Conservation (phyloP, 257 asterid genomes). For the Nicotiana benthamiana region DNA sequence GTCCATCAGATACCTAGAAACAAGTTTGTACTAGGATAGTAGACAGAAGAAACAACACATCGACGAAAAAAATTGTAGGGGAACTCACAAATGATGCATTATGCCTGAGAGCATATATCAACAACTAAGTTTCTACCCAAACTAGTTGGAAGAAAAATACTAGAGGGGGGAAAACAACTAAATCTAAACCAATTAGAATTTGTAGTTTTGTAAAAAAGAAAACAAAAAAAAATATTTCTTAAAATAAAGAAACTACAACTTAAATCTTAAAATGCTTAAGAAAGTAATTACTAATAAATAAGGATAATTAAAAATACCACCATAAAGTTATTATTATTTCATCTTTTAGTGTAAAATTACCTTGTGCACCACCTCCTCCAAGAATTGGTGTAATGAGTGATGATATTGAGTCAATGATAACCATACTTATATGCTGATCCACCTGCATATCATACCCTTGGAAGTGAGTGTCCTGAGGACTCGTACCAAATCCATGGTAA, state of each 20-base stretch:
- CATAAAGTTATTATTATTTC: neutral
- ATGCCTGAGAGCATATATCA: neutral
- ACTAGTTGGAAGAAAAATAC: neutral
- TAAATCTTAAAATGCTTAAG: neutral
- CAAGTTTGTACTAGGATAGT: neutral
- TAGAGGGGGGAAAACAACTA: neutral
- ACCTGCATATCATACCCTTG: conserved; percentile 26
- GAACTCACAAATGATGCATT: neutral
- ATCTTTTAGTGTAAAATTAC: conserved; percentile 21
- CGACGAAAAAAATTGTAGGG: neutral
- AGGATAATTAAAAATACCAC: neutral
- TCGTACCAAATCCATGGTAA: neutral
- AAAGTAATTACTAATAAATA: neutral
- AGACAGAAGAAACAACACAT: neutral
- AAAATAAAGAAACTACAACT: neutral
- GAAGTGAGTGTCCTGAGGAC: neutral
- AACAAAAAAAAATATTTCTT: neutral
- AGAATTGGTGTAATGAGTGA: conserved; percentile 81
- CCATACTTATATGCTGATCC: conserved; percentile 41
- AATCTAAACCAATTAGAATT: neutral
- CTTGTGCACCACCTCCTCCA: conserved; percentile 68
- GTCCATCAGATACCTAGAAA: neutral
- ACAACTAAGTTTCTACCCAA: neutral
- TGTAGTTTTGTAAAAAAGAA: neutral
- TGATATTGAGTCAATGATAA: conserved; percentile 75